These are phyloP conservation scores for Isoetes taiwanensis DNA, from an alignment of 75 land plant species.

Conservation along the genomic window DNA sequence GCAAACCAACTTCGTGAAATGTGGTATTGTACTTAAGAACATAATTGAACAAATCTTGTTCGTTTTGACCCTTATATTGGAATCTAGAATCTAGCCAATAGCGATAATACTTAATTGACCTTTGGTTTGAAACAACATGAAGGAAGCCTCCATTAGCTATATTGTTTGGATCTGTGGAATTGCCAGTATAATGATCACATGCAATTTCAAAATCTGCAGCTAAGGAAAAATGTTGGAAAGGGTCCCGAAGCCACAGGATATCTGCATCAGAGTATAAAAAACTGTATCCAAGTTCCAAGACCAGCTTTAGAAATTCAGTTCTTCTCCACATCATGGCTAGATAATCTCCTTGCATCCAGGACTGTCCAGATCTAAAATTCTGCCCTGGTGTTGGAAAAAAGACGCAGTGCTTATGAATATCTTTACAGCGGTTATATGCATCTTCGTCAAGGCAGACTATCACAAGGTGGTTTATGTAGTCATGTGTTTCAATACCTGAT, in stretches of 20 bases:
- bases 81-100: not conserved
- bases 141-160: not conserved
- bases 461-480: not conserved
- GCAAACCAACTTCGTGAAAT: not conserved
- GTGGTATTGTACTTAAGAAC: not conserved
- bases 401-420: not conserved
- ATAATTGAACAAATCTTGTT: not conserved
- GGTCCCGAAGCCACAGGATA: constrained; percentile 2
- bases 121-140: not conserved
- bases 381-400: not conserved
- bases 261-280: constrained; percentile 4
- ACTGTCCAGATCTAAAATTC: not conserved
- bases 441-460: not conserved
- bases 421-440: not conserved
- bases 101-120: not conserved
- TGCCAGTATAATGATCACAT: not conserved
- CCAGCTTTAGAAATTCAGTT: not conserved
- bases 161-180: not conserved
- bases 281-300: not conserved
- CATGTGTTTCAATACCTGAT: not conserved
- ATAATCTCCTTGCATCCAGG: not conserved
- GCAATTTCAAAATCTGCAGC: constrained; percentile 3
- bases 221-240: not conserved
- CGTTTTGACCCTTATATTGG: not conserved
- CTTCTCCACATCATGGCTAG: constrained; percentile 5